These are phyloP conservation scores for Solanum habrochaites DNA, from an alignment of 257 asterid genomes.

Conservation along the genomic window DNA sequence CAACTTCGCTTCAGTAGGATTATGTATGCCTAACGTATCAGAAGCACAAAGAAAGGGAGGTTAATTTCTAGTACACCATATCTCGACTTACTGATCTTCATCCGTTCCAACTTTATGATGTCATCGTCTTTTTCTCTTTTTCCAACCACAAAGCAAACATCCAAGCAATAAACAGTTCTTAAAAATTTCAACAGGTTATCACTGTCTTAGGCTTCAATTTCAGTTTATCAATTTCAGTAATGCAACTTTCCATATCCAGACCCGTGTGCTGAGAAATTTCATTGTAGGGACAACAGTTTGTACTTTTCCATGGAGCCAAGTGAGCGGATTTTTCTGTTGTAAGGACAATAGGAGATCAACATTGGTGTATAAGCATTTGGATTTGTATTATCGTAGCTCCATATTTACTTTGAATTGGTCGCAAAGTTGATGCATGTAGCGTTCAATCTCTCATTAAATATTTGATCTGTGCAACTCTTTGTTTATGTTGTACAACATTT, in stretches of 20 bases:
- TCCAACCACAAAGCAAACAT: constrained; percentile 9
- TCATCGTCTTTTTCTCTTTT: neutral
- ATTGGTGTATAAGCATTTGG: neutral
- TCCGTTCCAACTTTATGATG: neutral
- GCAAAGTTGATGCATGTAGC: neutral
- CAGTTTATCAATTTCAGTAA: neutral
- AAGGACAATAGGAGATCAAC: neutral
- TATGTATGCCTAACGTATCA: neutral
- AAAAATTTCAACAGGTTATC: neutral
- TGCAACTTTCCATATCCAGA: neutral
- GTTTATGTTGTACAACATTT: neutral
- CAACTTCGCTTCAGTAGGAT: too few species aligned
- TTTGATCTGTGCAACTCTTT: neutral
- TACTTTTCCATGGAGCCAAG: neutral
- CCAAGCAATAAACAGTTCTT: neutral
- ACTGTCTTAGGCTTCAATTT: neutral
- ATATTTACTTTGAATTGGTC: neutral
- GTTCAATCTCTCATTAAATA: neutral
- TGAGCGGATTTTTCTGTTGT: neutral
- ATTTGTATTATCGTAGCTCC: neutral
- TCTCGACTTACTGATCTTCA: neutral
- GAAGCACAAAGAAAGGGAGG: neutral
- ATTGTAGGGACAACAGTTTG: neutral
- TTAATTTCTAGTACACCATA: neutral
- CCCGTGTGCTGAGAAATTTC: neutral